Conservation (phyloP, 257 asterid genomes). For the Anisodus tanguticus region DNA sequence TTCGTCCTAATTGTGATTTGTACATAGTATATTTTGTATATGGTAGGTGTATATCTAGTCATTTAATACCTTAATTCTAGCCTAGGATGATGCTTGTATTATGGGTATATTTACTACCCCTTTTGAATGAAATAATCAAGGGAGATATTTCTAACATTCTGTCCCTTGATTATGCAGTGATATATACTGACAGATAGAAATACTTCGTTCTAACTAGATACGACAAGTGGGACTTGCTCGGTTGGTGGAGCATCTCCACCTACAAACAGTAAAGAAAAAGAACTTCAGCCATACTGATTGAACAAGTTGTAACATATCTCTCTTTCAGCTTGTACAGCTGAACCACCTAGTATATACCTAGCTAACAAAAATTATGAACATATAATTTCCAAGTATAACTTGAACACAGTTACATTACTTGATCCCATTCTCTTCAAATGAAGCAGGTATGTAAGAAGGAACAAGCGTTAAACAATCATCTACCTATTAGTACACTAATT, state of each 20-base stretch:
- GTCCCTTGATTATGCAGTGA: neutral
- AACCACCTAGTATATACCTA: conserved; percentile 5
- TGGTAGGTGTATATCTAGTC: too few relatives aligned
- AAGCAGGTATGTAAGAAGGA: neutral
- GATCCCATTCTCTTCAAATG: conserved; percentile 17
- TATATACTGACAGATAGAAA: neutral
- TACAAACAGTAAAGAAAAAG: neutral
- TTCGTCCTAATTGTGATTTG: too few relatives aligned
- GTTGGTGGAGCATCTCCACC: conserved; percentile 15
- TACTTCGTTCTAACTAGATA: neutral
- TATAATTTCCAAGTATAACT: conserved; percentile 17
- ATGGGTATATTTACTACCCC: too few relatives aligned
- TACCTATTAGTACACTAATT: conserved; percentile 64
- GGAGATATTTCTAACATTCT: neutral
- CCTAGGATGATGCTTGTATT: too few relatives aligned
- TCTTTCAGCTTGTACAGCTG: neutral
- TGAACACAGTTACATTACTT: neutral
- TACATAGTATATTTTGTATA: too few relatives aligned
- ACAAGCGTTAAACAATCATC: conserved; percentile 41
- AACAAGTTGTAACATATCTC: neutral
- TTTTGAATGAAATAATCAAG: too few relatives aligned
- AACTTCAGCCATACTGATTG: neutral
- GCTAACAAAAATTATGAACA: conserved; percentile 18
- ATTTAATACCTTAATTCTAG: too few relatives aligned
- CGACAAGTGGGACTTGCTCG: neutral